Conservation (phyloP, 2,329 filamentous ascomycete species). For the Proliferodiscus dingleyae region DNA sequence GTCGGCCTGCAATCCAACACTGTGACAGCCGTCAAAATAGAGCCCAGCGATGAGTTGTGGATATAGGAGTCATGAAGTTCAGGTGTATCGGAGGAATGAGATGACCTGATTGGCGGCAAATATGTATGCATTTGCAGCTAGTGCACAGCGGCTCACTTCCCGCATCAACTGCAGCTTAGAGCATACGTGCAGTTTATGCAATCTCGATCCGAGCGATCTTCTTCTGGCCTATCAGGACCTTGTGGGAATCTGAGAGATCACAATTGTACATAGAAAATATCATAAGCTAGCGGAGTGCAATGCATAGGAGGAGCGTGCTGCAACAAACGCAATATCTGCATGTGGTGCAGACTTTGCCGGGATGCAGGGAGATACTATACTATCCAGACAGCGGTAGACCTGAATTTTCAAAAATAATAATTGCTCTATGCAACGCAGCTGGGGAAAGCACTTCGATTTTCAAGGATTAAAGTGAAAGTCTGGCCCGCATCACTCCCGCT, state of each 20-base stretch:
- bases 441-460: no score
- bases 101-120: not conserved
- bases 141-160: not conserved
- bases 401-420: no score
- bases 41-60: no score
- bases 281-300: not conserved
- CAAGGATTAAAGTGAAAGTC: no score
- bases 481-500: no score
- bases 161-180: not conserved
- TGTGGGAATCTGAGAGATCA: not conserved
- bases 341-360: no score
- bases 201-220: not conserved
- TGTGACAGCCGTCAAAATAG: not conserved
- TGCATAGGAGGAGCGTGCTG: conserved; percentile 8
- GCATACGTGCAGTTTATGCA: not conserved
- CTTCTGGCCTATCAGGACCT: not conserved
- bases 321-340: conserved; percentile 13
- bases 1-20: not conserved
- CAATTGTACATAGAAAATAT: not conserved
- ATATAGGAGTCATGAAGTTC: no score
- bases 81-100: no score
- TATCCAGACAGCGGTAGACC: no score
- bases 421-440: no score
- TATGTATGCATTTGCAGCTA: not conserved
- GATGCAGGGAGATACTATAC: no score